Evolutionary conservation across 2,329 filamentous ascomycete genomes (phyloP), one percentile per base, ranked within the genome.

Genomic region (Fusarium nurragi): DNA sequence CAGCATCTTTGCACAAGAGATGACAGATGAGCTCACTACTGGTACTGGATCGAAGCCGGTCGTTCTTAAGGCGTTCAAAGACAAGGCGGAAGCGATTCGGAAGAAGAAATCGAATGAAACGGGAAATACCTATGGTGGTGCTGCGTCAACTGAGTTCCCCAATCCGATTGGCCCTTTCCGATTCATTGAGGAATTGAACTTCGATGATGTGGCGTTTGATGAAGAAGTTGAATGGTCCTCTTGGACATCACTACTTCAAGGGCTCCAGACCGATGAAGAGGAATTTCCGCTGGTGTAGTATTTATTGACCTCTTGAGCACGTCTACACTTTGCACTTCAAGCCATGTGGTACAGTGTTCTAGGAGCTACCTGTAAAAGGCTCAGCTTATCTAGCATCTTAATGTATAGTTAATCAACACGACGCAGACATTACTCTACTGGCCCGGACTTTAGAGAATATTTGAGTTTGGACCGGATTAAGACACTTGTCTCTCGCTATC

Each of bases 91-190:
- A 14, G 9, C 13, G 11, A 16, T 21, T 12, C 22, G 26, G 18
- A 16, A 9, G 39, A 26, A 12, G 6, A 12, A 7, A 11, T 2
- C 6, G 7, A 6, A 4, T 7, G 18, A 8, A 2, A 9, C 4
- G 14, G 12, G 18, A 4, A 0, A 1, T 9, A 13, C 4, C 0
- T 9, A 5, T 12, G 16, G 4, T 10, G 6, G 9, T 9, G 13
- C 13, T 4, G 14, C 2, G 1, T 5, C 13, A 7, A 10, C 7
- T 11, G 38, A 25, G 13, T 2, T 14, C 3, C n/a, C 21, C 4
- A 7, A 6, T 4, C 13, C 12, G 0, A n/a, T 13, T 2, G 13
- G 21, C 7, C 13, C 48, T 9, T 21, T 36, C 1, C 13, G 5
- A 3, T 36, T 22, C 11, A 18, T 46, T 2, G 48, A 52, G 6